Percentiles rank a stretch among this genome's conserved stretches.
Conservation (phyloP, 371 early-diverging fungal genomes). For the Polyrhizophydium stewartii region DNA sequence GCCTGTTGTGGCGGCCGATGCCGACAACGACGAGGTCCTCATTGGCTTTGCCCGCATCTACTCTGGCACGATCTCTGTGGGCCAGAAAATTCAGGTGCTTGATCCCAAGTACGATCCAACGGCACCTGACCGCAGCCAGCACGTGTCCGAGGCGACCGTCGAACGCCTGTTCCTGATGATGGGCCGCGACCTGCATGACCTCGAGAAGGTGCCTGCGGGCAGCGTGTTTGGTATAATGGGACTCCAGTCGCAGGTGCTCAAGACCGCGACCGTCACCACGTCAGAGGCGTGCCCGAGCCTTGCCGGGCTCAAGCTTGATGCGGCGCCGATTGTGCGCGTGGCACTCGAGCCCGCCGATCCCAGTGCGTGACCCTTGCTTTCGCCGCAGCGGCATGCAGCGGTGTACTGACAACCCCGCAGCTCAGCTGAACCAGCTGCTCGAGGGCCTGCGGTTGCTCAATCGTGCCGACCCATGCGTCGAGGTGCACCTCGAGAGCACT, state of each 20-base stretch:
- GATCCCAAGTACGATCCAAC: slow-evolving; percentile 90
- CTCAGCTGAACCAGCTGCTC: slow-evolving; percentile 80
- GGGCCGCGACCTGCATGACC: slow-evolving; percentile 85
- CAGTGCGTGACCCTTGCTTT: slow-evolving; percentile 12
- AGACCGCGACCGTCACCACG: slow-evolving; percentile 83
- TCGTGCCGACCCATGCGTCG: slow-evolving; percentile 92
- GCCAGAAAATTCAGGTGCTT: slow-evolving; percentile 79
- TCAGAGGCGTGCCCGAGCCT: slow-evolving; percentile 37
- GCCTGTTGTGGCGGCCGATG: too few species aligned
- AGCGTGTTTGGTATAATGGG: slow-evolving; percentile 96
- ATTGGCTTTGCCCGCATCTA: slow-evolving; percentile 93
- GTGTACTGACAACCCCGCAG: slow-evolving; percentile 44
- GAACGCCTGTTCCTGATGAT: slow-evolving; percentile 85
- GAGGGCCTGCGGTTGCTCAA: slow-evolving; percentile 85
- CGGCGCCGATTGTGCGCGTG: slow-evolving; percentile 80
- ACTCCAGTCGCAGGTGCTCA: slow-evolving; percentile 71
- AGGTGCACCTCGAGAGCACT: slow-evolving; percentile 84
- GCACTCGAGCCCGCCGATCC: slow-evolving; percentile 91
- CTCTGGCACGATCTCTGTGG: slow-evolving; percentile 82
- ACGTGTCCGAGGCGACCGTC: slow-evolving; percentile 63
- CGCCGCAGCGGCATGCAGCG: too few species aligned
- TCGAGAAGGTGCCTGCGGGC: slow-evolving; percentile 87
- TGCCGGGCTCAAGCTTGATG: slow-evolving; percentile 31
- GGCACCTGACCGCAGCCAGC: neutral
- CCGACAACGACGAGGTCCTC: slow-evolving; percentile 39